phyloP scores from a whole-genome alignment of 371 early-diverging fungal species.

The Massospora cicadina region DNA sequence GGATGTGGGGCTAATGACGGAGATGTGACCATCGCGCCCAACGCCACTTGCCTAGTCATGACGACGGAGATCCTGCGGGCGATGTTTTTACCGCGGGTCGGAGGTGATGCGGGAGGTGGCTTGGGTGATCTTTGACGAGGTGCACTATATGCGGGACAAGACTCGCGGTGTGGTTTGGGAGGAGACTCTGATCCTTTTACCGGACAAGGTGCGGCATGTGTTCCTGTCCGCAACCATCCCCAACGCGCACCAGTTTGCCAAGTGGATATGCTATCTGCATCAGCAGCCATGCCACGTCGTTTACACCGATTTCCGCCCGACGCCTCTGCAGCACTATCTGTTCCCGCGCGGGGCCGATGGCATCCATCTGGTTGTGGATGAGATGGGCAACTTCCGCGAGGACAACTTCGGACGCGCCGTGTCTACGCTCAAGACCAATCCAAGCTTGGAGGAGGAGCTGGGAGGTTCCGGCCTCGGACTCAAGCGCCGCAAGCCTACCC shows the following conservation, averaged over 20 bases:
- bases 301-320: slow-evolving; percentile 98
- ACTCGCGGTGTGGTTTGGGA: slow-evolving; percentile 99
- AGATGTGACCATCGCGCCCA: slow-evolving; percentile 97
- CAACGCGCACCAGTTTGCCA: slow-evolving; percentile 99
- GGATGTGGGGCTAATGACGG: slow-evolving; percentile 99
- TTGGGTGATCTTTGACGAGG: slow-evolving; percentile 99
- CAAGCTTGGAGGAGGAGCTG: neutral
- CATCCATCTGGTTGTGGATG: slow-evolving; percentile 90
- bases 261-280: slow-evolving; percentile 97
- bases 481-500: neutral
- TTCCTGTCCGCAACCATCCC: slow-evolving; percentile 99
- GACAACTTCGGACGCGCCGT: slow-evolving; percentile 88
- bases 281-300: slow-evolving; percentile 97
- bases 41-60: slow-evolving; percentile 97
- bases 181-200: slow-evolving; percentile 96
- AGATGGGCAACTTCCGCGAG: slow-evolving; percentile 84
- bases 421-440: slow-evolving; percentile 34
- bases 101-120: slow-evolving; percentile 98
- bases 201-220: slow-evolving; percentile 84
- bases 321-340: slow-evolving; percentile 94
- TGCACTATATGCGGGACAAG: slow-evolving; percentile 98
- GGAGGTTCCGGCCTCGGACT: slow-evolving; percentile 9
- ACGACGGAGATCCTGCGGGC: slow-evolving; percentile 99
- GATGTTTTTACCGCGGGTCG: slow-evolving; percentile 98
- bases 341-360: slow-evolving; percentile 90